Conservation (phyloP, 352 stramenopile genomes). For the Globisporangium spiculum region DNA sequence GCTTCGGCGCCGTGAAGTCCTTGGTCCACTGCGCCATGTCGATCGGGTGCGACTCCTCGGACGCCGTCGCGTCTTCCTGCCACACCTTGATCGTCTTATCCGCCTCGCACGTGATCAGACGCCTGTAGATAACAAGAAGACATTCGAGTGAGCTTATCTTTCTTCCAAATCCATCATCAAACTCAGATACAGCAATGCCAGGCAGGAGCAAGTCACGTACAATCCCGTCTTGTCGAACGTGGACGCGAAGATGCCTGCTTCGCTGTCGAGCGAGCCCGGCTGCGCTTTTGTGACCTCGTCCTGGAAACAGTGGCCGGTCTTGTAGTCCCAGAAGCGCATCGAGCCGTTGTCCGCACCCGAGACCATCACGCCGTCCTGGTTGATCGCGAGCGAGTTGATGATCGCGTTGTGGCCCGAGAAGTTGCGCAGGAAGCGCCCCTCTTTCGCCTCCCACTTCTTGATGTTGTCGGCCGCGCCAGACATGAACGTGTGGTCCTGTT, state of each 20-base stretch:
- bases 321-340: conserved; percentile 99
- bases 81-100: conserved; percentile 99
- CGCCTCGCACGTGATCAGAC: conserved; percentile 98
- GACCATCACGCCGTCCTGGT: conserved; percentile 97
- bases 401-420: conserved; percentile 97
- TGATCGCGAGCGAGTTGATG: conserved; percentile 98
- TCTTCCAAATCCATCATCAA: neutral
- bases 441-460: conserved; percentile 98
- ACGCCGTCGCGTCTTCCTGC: conserved; percentile 94
- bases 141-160: neutral
- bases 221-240: conserved; percentile 97
- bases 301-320: conserved; percentile 98
- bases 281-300: conserved; percentile 92
- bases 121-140: conserved; percentile 42
- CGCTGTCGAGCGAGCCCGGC: conserved; percentile 96
- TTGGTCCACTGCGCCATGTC: conserved; percentile 98
- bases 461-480: conserved; percentile 96
- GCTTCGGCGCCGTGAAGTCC: conserved; percentile 80
- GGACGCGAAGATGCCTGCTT: conserved; percentile 96
- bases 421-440: conserved; percentile 96
- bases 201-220: conserved; percentile 32
- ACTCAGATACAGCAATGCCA: conserved; percentile 3
- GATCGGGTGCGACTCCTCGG: conserved; percentile 95
- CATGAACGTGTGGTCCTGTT: conserved; percentile 96
- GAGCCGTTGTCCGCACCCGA: conserved; percentile 97